Conservation (phyloP, 768 basidiomycete species). For the Kondoa malvinella region DNA sequence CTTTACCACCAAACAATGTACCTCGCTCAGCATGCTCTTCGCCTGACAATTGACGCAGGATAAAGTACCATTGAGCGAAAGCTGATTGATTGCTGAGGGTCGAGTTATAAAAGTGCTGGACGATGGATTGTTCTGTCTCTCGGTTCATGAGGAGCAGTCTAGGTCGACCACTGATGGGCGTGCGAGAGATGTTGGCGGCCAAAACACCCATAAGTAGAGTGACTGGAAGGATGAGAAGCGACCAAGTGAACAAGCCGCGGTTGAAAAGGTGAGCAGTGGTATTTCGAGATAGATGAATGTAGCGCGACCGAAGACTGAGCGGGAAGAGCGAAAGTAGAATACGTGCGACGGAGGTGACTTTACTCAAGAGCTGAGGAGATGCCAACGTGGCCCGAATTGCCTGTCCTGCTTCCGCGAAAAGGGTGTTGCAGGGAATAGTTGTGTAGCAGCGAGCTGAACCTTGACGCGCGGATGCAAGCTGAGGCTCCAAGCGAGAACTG, state of each 20-base stretch:
- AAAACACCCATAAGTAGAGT: constrained; percentile 21
- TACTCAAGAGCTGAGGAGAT: background rate
- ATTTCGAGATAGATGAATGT: background rate
- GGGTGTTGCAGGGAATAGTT: background rate
- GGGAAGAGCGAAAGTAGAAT: constrained; percentile 3
- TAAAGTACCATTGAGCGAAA: constrained; percentile 22
- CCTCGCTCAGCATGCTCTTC: constrained; percentile 20
- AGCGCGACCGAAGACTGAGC: constrained; percentile 9
- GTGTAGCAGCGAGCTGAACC: background rate
- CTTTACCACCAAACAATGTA: constrained; percentile 29
- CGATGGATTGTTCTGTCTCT: constrained; percentile 22
- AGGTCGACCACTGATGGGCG: constrained; percentile 24
- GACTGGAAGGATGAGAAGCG: constrained; percentile 20
- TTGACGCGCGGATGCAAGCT: background rate
- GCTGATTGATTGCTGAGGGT: background rate
- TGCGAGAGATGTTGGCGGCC: constrained; percentile 19
- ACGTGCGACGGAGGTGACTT: background rate
- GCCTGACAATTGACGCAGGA: constrained; percentile 20
- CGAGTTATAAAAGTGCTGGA: constrained; percentile 11
- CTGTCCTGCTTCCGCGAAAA: too few relatives aligned
- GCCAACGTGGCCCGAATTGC: too few relatives aligned
- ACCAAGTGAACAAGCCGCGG: constrained; percentile 12
- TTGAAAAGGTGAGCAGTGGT: constrained; percentile 12
- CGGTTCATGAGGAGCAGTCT: constrained; percentile 23
- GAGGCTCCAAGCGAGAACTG: too few relatives aligned